phyloP scores from a whole-genome alignment of 2,329 filamentous ascomycete genomes.

The Cytospora chrysosperma region DNA sequence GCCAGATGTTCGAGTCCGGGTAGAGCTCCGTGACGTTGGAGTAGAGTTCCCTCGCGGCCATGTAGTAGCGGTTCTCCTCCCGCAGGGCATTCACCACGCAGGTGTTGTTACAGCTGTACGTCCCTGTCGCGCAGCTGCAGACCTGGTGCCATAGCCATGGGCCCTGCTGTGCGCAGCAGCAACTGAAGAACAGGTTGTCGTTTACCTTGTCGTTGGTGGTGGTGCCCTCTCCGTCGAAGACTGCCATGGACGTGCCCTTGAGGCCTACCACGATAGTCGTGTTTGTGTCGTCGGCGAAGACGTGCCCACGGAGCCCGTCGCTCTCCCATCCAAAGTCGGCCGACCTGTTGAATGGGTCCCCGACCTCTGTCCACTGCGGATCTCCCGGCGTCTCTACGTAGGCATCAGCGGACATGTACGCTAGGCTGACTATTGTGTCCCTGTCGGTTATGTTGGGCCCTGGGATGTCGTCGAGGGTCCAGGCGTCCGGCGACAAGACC shows the following conservation, averaged over 20 bases:
- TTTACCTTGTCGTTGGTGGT: slow-evolving; percentile 98
- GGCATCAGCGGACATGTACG: slow-evolving; percentile 84
- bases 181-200: slow-evolving; percentile 97
- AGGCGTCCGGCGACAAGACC: slow-evolving; percentile 69
- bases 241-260: slow-evolving; percentile 85
- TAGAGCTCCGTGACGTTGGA: slow-evolving; percentile 90
- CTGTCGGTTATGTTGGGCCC: slow-evolving; percentile 85
- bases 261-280: slow-evolving; percentile 86
- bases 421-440: slow-evolving; percentile 77
- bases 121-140: slow-evolving; percentile 85
- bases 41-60: slow-evolving; percentile 83
- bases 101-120: slow-evolving; percentile 89
- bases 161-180: slow-evolving; percentile 92
- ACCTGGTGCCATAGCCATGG: slow-evolving; percentile 88
- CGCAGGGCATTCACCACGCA: slow-evolving; percentile 75
- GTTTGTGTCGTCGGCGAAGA: slow-evolving; percentile 85
- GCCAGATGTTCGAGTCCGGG: slow-evolving; percentile 80
- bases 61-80: slow-evolving; percentile 88
- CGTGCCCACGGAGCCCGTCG: slow-evolving; percentile 86
- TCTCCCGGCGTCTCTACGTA: slow-evolving; percentile 74
- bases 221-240: slow-evolving; percentile 95
- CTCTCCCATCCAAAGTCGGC: slow-evolving; percentile 89
- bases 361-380: slow-evolving; percentile 81
- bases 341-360: slow-evolving; percentile 77
- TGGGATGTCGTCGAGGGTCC: slow-evolving; percentile 76